Evolutionary conservation across 176 grass and related monocot genomes (phyloP).

Genomic region (barley (Hordeum vulgare)): MorexV3_pseudomolecules_assembly NC_058520.1:330069526-330070025

Average conservation of each 20-base stretch:
- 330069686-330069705: neutral
- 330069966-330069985: no score
- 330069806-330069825: neutral
- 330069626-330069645: neutral
- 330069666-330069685: neutral
- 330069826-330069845: neutral
- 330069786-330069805: neutral
- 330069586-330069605: slow-evolving; percentile 10
- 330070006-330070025: neutral
- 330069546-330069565: slow-evolving; percentile 1
- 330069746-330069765: neutral
- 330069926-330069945: neutral
- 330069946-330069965: slow-evolving; percentile 6
- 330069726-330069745: neutral
- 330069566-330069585: neutral
- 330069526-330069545: neutral
- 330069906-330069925: neutral
- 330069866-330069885: neutral
- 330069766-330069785: neutral
- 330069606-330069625: neutral
- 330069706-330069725: neutral
- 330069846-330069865: neutral
- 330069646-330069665: neutral
- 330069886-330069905: neutral
- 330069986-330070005: no score